phyloP scores from a whole-genome alignment of 1,139 yeast genomes.

The Debaryomyces nepalensis region DNA sequence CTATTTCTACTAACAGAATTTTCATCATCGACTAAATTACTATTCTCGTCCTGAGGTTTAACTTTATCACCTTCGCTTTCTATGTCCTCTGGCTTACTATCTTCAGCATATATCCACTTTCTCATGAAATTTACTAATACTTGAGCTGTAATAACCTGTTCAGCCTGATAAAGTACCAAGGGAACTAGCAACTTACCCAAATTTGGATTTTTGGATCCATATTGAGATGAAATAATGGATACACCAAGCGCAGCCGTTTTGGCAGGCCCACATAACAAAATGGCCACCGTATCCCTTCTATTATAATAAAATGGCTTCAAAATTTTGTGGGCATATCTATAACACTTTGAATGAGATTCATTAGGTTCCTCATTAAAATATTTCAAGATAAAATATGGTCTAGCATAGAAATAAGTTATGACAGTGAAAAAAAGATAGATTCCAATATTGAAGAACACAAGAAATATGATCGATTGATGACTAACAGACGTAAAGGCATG shows the following conservation, averaged over 20 bases:
- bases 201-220: slow-evolving; percentile 62
- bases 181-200: slow-evolving; percentile 80
- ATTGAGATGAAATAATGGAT: slow-evolving; percentile 77
- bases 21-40: neutral
- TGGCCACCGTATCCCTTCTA: slow-evolving; percentile 72
- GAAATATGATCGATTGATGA: slow-evolving; percentile 68
- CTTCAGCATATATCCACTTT: slow-evolving; percentile 62
- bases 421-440: slow-evolving; percentile 75
- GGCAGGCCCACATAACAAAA: slow-evolving; percentile 90
- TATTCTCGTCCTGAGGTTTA: slow-evolving; percentile 3
- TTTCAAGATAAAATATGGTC: slow-evolving; percentile 58
- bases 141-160: slow-evolving; percentile 81
- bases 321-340: slow-evolving; percentile 41
- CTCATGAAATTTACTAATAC: slow-evolving; percentile 66
- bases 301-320: slow-evolving; percentile 73
- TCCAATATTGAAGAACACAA: slow-evolving; percentile 81
- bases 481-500: slow-evolving; percentile 75
- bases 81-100: slow-evolving; percentile 22
- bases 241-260: slow-evolving; percentile 93
- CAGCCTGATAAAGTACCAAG: slow-evolving; percentile 81
- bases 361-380: slow-evolving; percentile 54
- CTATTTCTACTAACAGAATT: neutral
- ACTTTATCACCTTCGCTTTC: slow-evolving; percentile 7
- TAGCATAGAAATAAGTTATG: slow-evolving; percentile 58
- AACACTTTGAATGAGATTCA: slow-evolving; percentile 44